Base-by-base conservation (phyloP, 495 filamentous ascomycete species). In the Penicillium macrosclerotiorum region DNA sequence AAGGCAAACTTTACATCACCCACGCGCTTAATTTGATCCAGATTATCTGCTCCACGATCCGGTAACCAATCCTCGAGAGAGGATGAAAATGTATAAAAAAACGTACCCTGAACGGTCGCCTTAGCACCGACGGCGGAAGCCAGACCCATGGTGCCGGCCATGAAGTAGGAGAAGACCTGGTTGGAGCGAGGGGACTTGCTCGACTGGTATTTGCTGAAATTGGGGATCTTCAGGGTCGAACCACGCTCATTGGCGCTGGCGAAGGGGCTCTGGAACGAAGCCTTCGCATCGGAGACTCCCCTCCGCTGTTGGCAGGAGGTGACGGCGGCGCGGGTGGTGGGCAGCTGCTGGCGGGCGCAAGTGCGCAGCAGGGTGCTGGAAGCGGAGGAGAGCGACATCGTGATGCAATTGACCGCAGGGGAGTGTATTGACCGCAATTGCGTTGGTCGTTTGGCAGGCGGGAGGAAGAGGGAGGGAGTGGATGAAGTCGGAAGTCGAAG, bases 161-260 rank as follows among this genome's bases (percentile, higher is more conserved):
- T 93, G 74, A 97, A 99, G 80, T 99, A 99, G 57, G 80, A 80
- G 73, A 95, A 95, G 55, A 95, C 77, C 73, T 87, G 82, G 72
- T 96, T 95, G 47, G 73, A 69, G 60, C 75, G 78, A 44, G 80
- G 64, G 42, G 70, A 62, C 50, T 68, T 73, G 64, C 82, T 84
- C 68, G 79, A 81, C 74, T 80, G 73, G 75, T 99, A 99, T 64
- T 92, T 85, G 65, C 77, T 76, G 71, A 95, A 99, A 71, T 87
- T 85, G 49, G 94, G 94, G 60, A 97, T 82, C 66, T 88, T 87
- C 63, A 76, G 72, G 45, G 84, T 84, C 30, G 73, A 71, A 49
- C 60, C 60, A 43, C 44, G 47, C 44, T 73, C 64, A 34, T 60
- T 54, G 47, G 69, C 54, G 55, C 45, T 61, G 38, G 60, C 63